Base-by-base conservation (phyloP, 2,329 filamentous ascomycete genomes). In the Pezicula carpinea region DNA sequence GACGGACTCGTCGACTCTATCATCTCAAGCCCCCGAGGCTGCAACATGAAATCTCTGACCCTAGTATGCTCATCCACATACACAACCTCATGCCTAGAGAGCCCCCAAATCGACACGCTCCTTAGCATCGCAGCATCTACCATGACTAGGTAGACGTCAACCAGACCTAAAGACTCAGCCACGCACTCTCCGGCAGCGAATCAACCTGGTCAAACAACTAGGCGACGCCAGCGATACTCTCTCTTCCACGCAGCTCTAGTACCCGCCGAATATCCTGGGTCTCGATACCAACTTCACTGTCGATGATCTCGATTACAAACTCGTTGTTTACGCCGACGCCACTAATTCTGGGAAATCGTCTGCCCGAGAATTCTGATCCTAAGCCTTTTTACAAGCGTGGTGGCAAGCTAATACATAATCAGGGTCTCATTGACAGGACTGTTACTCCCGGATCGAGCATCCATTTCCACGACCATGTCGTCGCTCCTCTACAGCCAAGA, bases 1-100 rank as follows among this genome's bases (percentile, higher is more conserved):
- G 75, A 78, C 51, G 72, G 72, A 15, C 65, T 69, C 13, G 57
- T 61, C 4, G 76, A 79, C 51, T 69, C 71, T 3, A 69, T 71
- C 31, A 62, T 71, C 13, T 62, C 67, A 32, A 63, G 68, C 26
- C 63, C 67, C 0, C 53, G 58, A 31, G 56, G 63, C 7, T 70
- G 68, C 43, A 48, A 57, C 8, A 64, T 66, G 3, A 45, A 58
- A 39, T 52, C 64, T 1, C 59, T 63, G 35, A 52, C 59, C 8
- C 22, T 38, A 10, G 10, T 18, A 1, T 53, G 8, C 53, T 53
- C 29, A 53, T 64, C 49, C 45, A 53, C 54, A n/a, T 56, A 66
- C 48, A 47, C 58, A 10, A 58, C 58, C 13, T 56, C 60, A 10
- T 76, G 74, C 49, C 60, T 78, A 10, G 76, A 63, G 3, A 53